These are phyloP conservation scores for Sporobolomyces roseus DNA, from an alignment of 768 basidiomycete species.

Conservation along the genomic window DNA sequence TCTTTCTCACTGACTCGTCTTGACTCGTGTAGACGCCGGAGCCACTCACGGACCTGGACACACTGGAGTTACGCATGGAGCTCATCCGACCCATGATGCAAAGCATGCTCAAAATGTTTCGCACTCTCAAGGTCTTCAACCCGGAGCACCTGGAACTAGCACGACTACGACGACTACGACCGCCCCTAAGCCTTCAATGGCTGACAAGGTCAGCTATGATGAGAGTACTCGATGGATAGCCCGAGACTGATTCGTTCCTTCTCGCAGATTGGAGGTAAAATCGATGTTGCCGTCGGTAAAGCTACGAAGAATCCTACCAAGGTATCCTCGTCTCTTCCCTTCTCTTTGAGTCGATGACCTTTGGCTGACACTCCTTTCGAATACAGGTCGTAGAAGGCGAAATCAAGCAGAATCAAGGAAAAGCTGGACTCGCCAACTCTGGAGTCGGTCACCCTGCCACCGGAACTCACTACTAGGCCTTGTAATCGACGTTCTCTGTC, in stretches of 20 bases:
- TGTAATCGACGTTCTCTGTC: background rate
- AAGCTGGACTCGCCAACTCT: slow-evolving; percentile 8
- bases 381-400: slow-evolving; percentile 27
- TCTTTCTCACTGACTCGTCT: background rate
- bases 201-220: slow-evolving; percentile 18
- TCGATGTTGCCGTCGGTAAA: slow-evolving; percentile 28
- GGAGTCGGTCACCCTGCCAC: background rate
- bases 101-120: slow-evolving; percentile 1
- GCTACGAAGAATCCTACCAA: slow-evolving; percentile 17
- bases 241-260: background rate
- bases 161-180: background rate
- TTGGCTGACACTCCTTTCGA: background rate
- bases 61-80: background rate
- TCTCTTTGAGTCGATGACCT: background rate
- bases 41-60: background rate
- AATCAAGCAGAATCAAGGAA: slow-evolving; percentile 35
- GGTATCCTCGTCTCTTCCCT: background rate
- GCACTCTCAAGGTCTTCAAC: slow-evolving; percentile 12
- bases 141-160: slow-evolving; percentile 1
- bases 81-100: background rate
- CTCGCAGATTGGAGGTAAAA: slow-evolving; percentile 13
- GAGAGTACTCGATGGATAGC: background rate
- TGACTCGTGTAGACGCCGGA: background rate
- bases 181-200: slow-evolving; percentile 14
- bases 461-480: background rate